phyloP scores from a whole-genome alignment of 1,139 yeast genomes.

The Blastobotrys arbuscula region DNA sequence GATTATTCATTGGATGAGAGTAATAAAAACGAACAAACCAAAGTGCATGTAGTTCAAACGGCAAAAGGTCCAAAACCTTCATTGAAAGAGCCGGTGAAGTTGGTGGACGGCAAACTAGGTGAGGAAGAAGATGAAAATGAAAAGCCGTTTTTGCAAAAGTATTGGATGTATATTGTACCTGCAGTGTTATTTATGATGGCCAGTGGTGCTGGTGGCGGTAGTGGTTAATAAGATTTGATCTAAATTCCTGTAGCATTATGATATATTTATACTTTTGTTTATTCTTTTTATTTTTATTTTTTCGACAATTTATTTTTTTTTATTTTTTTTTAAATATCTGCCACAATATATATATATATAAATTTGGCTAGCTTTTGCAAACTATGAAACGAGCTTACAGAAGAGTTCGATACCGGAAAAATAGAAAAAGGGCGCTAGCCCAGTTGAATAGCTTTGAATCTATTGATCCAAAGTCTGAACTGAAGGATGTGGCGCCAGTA shows the following conservation, averaged over 20 bases:
- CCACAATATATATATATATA: too few species aligned
- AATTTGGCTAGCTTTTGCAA: too few species aligned
- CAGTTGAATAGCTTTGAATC: not conserved
- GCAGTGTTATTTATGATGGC: slow-evolving; percentile 27
- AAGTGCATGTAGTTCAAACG: not conserved
- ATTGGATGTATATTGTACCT: slow-evolving; percentile 37
- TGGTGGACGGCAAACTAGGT: slow-evolving; percentile 28
- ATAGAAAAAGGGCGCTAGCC: not conserved
- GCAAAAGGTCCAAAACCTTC: slow-evolving; percentile 25
- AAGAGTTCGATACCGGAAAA: not conserved
- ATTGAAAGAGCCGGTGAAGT: slow-evolving; percentile 25
- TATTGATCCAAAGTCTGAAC: not conserved
- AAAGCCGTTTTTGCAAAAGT: slow-evolving; percentile 35
- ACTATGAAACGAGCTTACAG: not conserved
- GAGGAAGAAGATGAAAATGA: slow-evolving; percentile 26
- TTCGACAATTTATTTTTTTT: not conserved
- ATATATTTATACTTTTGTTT: not conserved
- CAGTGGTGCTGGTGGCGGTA: slow-evolving; percentile 22
- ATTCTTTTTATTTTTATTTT: not conserved
- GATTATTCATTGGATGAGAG: slow-evolving; percentile 13
- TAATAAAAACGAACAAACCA: not conserved
- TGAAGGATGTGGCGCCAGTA: not conserved
- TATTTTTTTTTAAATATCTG: too few species aligned
- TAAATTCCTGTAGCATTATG: not conserved
- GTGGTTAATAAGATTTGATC: not conserved